Base-by-base conservation (phyloP, 2,329 filamentous ascomycete species). In the Alternaria rosae region DNA sequence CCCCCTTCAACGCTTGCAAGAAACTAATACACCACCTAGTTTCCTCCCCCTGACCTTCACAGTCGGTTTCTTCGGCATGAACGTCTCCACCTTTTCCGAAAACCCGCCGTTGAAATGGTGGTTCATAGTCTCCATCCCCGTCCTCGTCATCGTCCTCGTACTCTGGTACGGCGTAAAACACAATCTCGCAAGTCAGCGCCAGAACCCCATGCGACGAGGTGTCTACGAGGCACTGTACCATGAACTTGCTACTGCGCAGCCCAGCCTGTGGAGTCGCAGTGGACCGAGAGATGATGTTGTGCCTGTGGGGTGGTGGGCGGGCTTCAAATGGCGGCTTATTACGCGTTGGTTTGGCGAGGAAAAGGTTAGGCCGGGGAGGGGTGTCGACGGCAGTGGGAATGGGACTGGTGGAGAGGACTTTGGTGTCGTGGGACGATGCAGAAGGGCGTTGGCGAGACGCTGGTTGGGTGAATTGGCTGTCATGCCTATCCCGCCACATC, bases 1-100 rank as follows among this genome's bases (percentile, higher is more conserved):
- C 20, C 28, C 28, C 7, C 7, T 25, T 17, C 11, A 13, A 8
- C 20, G 6, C 4, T 21, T 12, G 0, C 10, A 4, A 12, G 9
- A 47, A 32, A 25, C 53, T 57, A n/a, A 61, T 23, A 15, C 6
- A 7, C 4, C 5, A 9, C 12, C 10, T 12, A 58, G 42, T 76
- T 84, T 92, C 72, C 88, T 92, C 74, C 87, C 85, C 0, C 72
- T 86, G 10, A 86, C 84, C 1, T 85, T 85, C 64, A 79, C 84
- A 13, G 78, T 77, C 4, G 81, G 81, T 11, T 82, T 84, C 70
- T 85, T 83, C 63, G 83, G 82, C 43, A 85, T 85, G 84, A 85
- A 86, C 66, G 84, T 86, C 15, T 77, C 82, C 62, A 78, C 78
- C 1, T 84, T 86, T 57, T 51, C 50, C 26, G 43, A 65, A 25